A percentile compares a stretch with the other conserved stretches of the same genome.
Evolutionary conservation across 1,284 basidiomycete genomes (phyloP).

Genomic region (Chondrostereum purpureum): DNA sequence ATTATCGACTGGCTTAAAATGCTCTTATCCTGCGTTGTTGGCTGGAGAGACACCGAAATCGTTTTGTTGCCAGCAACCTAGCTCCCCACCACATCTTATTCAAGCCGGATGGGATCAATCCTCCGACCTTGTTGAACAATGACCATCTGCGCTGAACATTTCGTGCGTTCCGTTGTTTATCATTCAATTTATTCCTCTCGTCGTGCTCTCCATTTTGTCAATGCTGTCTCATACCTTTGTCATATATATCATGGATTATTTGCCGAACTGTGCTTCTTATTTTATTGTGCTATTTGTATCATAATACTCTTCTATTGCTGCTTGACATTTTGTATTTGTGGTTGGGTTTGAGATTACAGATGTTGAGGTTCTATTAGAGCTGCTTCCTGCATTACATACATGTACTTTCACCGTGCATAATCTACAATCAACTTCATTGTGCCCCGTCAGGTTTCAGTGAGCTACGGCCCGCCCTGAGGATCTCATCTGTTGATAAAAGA

Average conservation of each 20-base stretch:
- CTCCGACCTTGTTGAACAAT: conserved; percentile 28
- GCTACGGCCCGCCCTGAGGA: conserved; percentile 88
- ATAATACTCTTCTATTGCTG: background rate
- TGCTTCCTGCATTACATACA: conserved; percentile 1
- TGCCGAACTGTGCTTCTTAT: background rate
- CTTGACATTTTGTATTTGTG: background rate
- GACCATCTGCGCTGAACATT: background rate
- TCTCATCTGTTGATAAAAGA: conserved; percentile 92
- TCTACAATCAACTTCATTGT: conserved; percentile 30
- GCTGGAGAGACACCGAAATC: too few relatives aligned
- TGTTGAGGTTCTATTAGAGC: background rate
- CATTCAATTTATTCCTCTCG: background rate
- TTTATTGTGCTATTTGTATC: background rate
- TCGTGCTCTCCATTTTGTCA: background rate
- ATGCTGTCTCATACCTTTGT: background rate
- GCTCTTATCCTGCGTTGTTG: too few relatives aligned
- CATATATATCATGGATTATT: background rate
- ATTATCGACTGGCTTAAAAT: too few relatives aligned
- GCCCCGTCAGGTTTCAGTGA: conserved; percentile 78
- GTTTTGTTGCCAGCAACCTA: conserved; percentile 22
- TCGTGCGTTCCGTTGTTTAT: background rate
- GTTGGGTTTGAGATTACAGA: background rate
- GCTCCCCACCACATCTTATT: conserved; percentile 40
- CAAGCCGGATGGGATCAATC: conserved; percentile 56
- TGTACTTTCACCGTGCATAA: too few relatives aligned